phyloP scores from a whole-genome alignment of 2,329 filamentous ascomycete genomes.

The Fusarium solani-melongenae region DNA sequence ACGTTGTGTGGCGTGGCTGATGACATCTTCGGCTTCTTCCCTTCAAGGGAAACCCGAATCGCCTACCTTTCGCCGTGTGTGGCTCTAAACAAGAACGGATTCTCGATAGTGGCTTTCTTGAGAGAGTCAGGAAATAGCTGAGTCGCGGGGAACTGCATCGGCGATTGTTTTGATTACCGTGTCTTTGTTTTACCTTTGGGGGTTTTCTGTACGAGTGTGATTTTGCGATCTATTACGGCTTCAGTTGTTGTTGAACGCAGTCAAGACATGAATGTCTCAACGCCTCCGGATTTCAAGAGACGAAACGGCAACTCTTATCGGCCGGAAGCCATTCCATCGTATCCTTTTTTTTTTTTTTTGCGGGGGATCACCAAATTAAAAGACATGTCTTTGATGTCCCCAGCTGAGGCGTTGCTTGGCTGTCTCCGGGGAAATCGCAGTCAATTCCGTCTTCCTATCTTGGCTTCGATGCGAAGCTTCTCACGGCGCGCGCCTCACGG shows the following conservation, averaged over 20 bases:
- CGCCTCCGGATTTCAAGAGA: not conserved
- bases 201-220: not conserved
- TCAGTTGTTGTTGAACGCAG: not conserved
- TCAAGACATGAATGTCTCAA: conserved; percentile 1
- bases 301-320: not conserved
- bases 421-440: not conserved
- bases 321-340: not conserved
- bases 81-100: not conserved
- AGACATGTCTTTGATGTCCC: conserved; percentile 13
- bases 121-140: not conserved
- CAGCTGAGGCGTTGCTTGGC: not conserved
- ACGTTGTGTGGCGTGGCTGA: conserved; percentile 6
- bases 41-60: not conserved
- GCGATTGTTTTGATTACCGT: not conserved
- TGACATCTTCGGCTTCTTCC: conserved; percentile 13
- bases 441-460: not conserved
- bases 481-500: conserved; percentile 2
- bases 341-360: not conserved
- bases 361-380: not conserved
- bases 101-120: not conserved
- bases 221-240: not conserved
- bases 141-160: not conserved
- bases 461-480: not conserved
- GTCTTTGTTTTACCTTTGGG: not conserved
- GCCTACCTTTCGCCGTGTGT: not conserved